Percentiles rank a stretch among this genome's conserved stretches.
Conservation (phyloP, 179 eudicot species). For the Camellia oleifera region DNA sequence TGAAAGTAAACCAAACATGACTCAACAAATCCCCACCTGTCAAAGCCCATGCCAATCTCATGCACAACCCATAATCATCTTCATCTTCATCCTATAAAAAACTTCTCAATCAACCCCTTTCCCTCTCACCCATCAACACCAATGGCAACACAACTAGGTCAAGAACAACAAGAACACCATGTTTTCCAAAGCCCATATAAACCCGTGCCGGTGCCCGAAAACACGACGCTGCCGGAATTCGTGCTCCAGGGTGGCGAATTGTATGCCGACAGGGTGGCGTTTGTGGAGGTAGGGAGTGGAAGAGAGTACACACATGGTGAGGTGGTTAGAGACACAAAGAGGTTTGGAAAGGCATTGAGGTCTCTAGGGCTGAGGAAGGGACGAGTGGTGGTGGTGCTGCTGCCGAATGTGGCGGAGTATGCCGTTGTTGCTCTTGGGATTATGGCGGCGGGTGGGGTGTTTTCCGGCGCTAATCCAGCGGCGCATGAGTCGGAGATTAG, state of each 20-base stretch:
- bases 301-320: conserved; percentile 64
- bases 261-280: conserved; percentile 66
- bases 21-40: conserved; percentile 33
- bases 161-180: conserved; percentile 31
- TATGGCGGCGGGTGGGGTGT: conserved; percentile 87
- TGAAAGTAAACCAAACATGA: conserved; percentile 14
- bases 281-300: conserved; percentile 65
- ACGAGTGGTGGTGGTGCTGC: conserved; percentile 70
- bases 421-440: conserved; percentile 84
- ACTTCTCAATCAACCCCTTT: neutral
- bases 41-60: conserved; percentile 15
- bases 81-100: conserved; percentile 18
- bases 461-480: conserved; percentile 84
- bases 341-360: conserved; percentile 90
- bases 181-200: conserved; percentile 60
- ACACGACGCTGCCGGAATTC: conserved; percentile 70
- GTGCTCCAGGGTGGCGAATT: conserved; percentile 64
- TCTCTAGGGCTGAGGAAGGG: conserved; percentile 90
- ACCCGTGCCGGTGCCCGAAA: conserved; percentile 54
- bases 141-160: conserved; percentile 14
- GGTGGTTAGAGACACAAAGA: conserved; percentile 53
- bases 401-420: conserved; percentile 84
- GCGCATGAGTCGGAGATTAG: conserved; percentile 65
- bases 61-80: conserved; percentile 11
- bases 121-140: neutral